Evolutionary conservation across 345 rosid genomes (phyloP).

Genomic region (Capsella bursapastoris): DNA sequence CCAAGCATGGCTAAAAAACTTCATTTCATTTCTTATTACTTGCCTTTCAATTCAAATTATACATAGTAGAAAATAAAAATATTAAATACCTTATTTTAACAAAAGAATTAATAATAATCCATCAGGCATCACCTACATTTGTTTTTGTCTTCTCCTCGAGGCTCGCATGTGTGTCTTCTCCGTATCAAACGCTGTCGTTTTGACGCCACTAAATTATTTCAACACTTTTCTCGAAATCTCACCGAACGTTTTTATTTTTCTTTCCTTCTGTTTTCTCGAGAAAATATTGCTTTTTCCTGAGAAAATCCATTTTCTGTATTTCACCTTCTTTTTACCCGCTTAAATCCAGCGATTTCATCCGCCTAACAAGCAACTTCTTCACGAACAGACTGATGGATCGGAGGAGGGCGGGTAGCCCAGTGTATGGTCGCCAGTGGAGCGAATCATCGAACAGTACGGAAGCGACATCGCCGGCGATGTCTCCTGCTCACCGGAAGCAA

Average conservation of each 20-base stretch:
- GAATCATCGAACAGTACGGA: conserved; percentile 84
- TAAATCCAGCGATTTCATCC: neutral
- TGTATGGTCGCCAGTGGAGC: conserved; percentile 88
- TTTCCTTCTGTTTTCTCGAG: conserved; percentile 32
- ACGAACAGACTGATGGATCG: conserved; percentile 70
- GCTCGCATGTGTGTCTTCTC: conserved; percentile 35
- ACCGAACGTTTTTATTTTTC: conserved; percentile 29
- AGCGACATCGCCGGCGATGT: conserved; percentile 82
- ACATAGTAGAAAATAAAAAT: neutral
- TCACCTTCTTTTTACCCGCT: conserved; percentile 19
- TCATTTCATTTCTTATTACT: too few relatives aligned
- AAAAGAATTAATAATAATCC: neutral
- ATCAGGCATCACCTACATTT: conserved; percentile 5
- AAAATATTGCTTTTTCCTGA: conserved; percentile 37
- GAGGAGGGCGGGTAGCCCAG: conserved; percentile 81
- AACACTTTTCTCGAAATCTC: conserved; percentile 36
- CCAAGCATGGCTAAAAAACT: too few relatives aligned
- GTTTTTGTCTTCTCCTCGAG: conserved; percentile 23
- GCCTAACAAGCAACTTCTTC: neutral
- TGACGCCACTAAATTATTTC: neutral
- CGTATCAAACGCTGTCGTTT: conserved; percentile 39
- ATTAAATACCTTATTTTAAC: neutral
- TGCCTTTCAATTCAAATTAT: too few relatives aligned
- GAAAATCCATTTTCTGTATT: conserved; percentile 12
- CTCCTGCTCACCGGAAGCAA: conserved; percentile 84